These are phyloP conservation scores for Macadamia tetraphylla DNA, from an alignment of 164 flowering plant genomes.

Conservation along the genomic window DNA sequence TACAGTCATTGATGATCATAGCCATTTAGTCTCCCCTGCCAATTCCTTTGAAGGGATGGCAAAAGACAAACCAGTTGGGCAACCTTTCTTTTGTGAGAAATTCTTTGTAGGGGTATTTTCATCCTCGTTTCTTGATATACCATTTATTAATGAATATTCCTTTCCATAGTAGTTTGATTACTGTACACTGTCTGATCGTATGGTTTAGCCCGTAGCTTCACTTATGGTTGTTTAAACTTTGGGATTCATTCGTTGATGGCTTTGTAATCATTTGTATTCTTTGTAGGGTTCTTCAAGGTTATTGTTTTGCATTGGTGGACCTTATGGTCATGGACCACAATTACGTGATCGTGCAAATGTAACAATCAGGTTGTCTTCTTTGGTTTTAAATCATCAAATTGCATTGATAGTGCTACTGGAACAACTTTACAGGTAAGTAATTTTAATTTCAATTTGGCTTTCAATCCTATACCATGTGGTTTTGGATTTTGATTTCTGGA, in stretches of 20 bases:
- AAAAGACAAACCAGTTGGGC: not conserved
- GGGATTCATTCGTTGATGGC: not conserved
- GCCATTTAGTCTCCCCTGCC: not conserved
- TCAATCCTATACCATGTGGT: not conserved
- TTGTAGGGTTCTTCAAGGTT: conserved; percentile 68
- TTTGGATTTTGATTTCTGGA: not conserved
- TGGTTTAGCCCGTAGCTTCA: not conserved
- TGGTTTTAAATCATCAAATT: conserved; percentile 84
- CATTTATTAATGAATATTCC: not conserved
- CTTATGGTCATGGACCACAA: conserved; percentile 79
- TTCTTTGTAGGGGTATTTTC: not conserved
- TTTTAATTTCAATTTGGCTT: not conserved
- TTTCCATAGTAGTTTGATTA: not conserved
- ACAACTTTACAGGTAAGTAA: conserved; percentile 69
- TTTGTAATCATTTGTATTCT: not conserved
- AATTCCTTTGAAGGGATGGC: too few relatives aligned
- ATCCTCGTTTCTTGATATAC: not conserved
- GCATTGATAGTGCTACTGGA: conserved; percentile 74
- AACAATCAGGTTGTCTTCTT: conserved; percentile 62
- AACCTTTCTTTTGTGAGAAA: not conserved
- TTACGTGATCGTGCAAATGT: conserved; percentile 65
- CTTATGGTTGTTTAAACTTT: not conserved
- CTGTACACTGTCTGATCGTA: not conserved
- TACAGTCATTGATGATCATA: not conserved
- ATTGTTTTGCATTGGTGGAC: conserved; percentile 86